A percentile compares a stretch with the other conserved stretches of the same genome.
These are phyloP conservation scores for Otatea glauca DNA, from an alignment of 176 grass and related monocot genomes.

Conservation along the genomic window DNA sequence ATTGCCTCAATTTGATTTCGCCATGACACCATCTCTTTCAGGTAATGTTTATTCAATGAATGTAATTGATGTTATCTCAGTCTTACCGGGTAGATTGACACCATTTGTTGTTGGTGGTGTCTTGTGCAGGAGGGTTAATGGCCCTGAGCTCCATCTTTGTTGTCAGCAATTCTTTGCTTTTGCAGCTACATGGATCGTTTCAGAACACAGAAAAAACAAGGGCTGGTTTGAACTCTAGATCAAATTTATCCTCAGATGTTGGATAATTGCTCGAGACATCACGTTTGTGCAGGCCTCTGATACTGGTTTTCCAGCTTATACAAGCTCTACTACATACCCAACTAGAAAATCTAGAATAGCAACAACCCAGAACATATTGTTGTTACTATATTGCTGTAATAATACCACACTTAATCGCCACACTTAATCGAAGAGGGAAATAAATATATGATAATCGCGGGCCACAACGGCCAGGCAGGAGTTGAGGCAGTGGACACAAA, in stretches of 20 bases:
- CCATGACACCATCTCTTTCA: slow-evolving; percentile 95
- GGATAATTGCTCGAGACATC: background rate
- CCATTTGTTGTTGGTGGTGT: background rate
- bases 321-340: background rate
- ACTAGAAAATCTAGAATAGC: slow-evolving; percentile 3
- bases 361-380: background rate
- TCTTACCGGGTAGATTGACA: background rate
- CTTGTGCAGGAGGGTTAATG: slow-evolving; percentile 79
- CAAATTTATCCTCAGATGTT: slow-evolving; percentile 1
- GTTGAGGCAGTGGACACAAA: no score
- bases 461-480: no score
- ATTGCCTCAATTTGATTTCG: slow-evolving; percentile 86
- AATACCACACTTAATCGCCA: background rate
- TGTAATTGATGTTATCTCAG: background rate
- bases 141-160: slow-evolving; percentile 92
- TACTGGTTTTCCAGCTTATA: background rate
- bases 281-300: slow-evolving; percentile 7
- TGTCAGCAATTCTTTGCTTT: slow-evolving; percentile 94
- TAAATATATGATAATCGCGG: no score
- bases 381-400: background rate
- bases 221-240: slow-evolving; percentile 17
- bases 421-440: background rate
- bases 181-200: slow-evolving; percentile 78
- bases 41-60: slow-evolving; percentile 38
- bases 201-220: slow-evolving; percentile 46